Evolutionary conservation across 2,329 filamentous ascomycete species (phyloP).

Genomic region (Pseudogymnoascus destructans): DNA sequence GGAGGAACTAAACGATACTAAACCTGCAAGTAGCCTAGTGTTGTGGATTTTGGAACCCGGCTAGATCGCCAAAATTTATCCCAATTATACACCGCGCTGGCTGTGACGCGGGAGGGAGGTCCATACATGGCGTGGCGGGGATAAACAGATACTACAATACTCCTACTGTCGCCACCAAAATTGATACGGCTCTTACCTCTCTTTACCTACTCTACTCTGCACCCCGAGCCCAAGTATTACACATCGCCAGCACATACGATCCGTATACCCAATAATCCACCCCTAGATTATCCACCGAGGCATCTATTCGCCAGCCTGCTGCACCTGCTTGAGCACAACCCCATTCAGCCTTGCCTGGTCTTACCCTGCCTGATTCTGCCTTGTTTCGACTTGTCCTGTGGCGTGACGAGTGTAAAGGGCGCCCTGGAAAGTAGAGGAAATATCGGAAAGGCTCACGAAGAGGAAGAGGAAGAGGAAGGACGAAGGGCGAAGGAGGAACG

Average conservation of each 20-base stretch:
- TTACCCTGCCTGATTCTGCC: background rate
- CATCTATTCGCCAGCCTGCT: background rate
- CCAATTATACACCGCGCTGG: background rate
- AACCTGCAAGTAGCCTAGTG: background rate
- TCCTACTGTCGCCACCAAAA: background rate
- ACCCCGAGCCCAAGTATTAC: background rate
- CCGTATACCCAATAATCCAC: conserved; percentile 3
- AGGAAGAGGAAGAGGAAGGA: background rate
- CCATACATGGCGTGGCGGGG: background rate
- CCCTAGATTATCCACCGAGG: background rate
- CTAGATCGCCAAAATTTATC: background rate
- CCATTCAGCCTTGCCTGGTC: background rate
- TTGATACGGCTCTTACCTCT: background rate
- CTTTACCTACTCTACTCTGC: background rate
- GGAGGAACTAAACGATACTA: background rate
- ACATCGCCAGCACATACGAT: background rate
- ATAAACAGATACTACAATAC: background rate
- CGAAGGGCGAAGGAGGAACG: background rate
- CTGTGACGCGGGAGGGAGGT: background rate
- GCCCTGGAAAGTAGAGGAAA: background rate
- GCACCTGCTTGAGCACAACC: background rate
- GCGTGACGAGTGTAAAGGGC: background rate
- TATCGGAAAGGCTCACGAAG: background rate
- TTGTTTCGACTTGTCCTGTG: conserved; percentile 1
- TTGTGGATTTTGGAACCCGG: background rate